phyloP scores from a whole-genome alignment of 2,329 filamentous ascomycete species.

The Boeremia exigua region DNA sequence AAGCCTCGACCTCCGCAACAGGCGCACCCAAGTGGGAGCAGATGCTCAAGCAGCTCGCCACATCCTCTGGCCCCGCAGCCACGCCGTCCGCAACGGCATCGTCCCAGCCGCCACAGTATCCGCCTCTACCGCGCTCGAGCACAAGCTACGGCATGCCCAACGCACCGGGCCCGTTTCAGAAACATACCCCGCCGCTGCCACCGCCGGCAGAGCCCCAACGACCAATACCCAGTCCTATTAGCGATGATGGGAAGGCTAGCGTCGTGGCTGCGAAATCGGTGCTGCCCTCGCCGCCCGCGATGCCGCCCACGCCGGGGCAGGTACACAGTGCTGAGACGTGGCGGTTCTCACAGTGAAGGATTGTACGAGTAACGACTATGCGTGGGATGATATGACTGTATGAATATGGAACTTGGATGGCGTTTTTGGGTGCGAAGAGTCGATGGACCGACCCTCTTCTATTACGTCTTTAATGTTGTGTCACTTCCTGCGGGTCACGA shows the following conservation, averaged over 20 bases:
- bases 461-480: too few relatives aligned
- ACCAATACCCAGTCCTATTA: conserved; percentile 43
- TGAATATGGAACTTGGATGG: not conserved
- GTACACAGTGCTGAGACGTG: conserved; percentile 42
- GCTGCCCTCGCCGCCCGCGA: conserved; percentile 1
- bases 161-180: conserved; percentile 20
- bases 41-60: conserved; percentile 42
- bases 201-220: conserved; percentile 30
- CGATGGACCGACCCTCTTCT: too few relatives aligned
- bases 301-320: conserved; percentile 11
- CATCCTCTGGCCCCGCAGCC: conserved; percentile 22
- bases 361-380: conserved; percentile 5
- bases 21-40: conserved; percentile 42
- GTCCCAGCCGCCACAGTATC: conserved; percentile 25
- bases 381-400: conserved; percentile 5
- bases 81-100: conserved; percentile 14
- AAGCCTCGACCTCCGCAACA: conserved; percentile 25
- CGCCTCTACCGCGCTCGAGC: conserved; percentile 23
- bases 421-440: not conserved
- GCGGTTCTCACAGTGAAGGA: conserved; percentile 26
- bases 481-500: too few relatives aligned
- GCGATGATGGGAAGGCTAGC: conserved; percentile 36
- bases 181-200: conserved; percentile 22
- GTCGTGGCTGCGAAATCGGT: conserved; percentile 11
- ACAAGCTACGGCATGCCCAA: conserved; percentile 24